phyloP scores from a whole-genome alignment of 306 rosid genomes.

The Sindora glabra region DNA sequence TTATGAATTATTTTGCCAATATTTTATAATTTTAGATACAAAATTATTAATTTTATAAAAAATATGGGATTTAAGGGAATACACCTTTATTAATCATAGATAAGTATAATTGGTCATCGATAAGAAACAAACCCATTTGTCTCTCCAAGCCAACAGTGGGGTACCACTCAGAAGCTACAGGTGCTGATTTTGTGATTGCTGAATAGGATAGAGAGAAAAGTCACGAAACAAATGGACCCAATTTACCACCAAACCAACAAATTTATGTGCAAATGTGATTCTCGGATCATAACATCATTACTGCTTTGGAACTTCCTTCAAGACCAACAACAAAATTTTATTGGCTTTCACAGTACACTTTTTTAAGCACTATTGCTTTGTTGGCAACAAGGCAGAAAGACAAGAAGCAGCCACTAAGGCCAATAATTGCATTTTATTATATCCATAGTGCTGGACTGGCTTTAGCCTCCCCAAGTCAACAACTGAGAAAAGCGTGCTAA shows the following conservation, averaged over 20 bases:
- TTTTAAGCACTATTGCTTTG: not conserved
- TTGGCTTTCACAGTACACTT: conserved; percentile 27
- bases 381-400: conserved; percentile 12
- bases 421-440: conserved; percentile 27
- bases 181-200: conserved; percentile 4
- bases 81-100: too few species aligned
- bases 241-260: not conserved
- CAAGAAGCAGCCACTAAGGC: conserved; percentile 22
- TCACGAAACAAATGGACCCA: conserved; percentile 5
- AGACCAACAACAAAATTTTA: not conserved
- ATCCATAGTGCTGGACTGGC: conserved; percentile 25
- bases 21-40: too few species aligned
- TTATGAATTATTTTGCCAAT: too few species aligned
- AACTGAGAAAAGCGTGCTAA: conserved; percentile 2
- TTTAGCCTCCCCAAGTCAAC: conserved; percentile 34
- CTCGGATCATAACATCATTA: conserved; percentile 3
- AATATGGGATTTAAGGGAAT: too few species aligned
- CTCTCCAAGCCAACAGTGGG: not conserved
- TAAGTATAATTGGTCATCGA: too few species aligned
- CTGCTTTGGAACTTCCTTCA: conserved; percentile 6
- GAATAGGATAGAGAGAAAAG: not conserved
- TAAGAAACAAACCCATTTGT: not conserved
- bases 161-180: not conserved
- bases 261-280: not conserved
- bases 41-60: too few species aligned